Evolutionary conservation across 2,329 filamentous ascomycete species (phyloP), one percentile per base, ranked within the genome.

Genomic region (Orbilia quercus): DNA sequence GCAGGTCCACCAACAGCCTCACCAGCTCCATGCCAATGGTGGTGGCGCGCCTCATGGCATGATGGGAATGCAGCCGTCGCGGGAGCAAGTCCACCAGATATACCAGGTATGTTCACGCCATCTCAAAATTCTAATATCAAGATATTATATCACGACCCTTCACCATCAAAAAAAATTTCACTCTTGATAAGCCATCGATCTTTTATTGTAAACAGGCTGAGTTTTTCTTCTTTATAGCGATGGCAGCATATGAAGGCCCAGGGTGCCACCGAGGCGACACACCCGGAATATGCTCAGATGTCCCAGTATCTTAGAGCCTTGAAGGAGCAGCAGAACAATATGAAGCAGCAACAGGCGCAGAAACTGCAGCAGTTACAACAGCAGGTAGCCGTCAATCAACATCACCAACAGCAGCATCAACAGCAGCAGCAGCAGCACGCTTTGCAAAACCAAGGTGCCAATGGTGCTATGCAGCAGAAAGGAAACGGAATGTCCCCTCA

Each of bases 231-330:
- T 16, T 16, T 63, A 12, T 78, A 97, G 93, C 92, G 91, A 85
- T 95, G 91, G 76, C 90, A 91, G 79, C 88, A 91, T 80, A 92
- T 98, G 90, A 95, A 94, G 82, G 87, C 91, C 64, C 86, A 89
- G 78, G 93, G 93, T 77, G 89, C 96, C 22, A 87, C 91, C 42
- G 85, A 88, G 65, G 90, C 86, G 65, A 92, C 98, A n/a, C 42
- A 42, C 78, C 94, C 94, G 48, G 93, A 98, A 80, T 93, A 90
- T 67, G 76, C 76, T 20, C 77, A 78, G n/a, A 69, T 78, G 44
- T 76, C 76, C 11, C 50, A 65, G 0, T 76, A 76, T 38, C 53
- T 78, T 18, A 71, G 75, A 57, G 69, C 75, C 78, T 85, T 94
- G 78, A 96, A 95, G 82, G 87, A 89, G 75, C 86, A 88, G 77